phyloP scores from a whole-genome alignment of 2,329 filamentous ascomycete genomes.

The Zymoseptoria passerinii region DNA sequence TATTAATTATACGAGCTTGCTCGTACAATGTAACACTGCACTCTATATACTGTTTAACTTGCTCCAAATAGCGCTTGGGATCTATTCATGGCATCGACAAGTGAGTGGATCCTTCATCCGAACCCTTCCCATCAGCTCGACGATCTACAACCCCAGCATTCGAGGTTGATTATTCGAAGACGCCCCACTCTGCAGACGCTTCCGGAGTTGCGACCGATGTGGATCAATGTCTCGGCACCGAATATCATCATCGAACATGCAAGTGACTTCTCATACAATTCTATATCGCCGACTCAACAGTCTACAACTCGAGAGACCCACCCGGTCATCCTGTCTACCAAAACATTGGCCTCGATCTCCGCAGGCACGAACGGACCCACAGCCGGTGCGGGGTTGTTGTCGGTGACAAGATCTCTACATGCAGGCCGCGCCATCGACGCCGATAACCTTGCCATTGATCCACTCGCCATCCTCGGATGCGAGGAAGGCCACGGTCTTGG shows the following conservation, averaged over 20 bases:
- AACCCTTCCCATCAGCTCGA: neutral
- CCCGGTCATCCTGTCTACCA: too few species aligned
- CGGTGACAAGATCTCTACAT: slow-evolving; percentile 25
- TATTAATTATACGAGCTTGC: too few species aligned
- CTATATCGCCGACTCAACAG: too few species aligned
- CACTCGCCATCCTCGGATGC: slow-evolving; percentile 50
- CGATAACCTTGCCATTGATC: slow-evolving; percentile 49
- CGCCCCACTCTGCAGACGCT: neutral
- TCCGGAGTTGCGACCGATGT: neutral
- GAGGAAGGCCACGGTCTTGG: slow-evolving; percentile 55
- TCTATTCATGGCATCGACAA: too few species aligned
- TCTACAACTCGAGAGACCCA: too few species aligned
- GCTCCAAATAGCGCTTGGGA: too few species aligned
- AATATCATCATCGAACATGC: too few species aligned
- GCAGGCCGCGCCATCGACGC: slow-evolving; percentile 37
- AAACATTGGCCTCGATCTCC: neutral
- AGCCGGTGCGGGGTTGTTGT: neutral
- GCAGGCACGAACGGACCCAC: neutral
- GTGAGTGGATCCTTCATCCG: too few species aligned
- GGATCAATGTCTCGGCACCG: too few species aligned
- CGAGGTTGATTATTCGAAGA: neutral
- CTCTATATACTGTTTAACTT: too few species aligned
- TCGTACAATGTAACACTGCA: too few species aligned
- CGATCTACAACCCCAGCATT: neutral
- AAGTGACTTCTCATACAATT: too few species aligned